Evolutionary conservation across 306 rosid genomes (phyloP), one percentile per base, ranked within the genome.

Genomic region (Pterocarpus macrocarpus): DNA sequence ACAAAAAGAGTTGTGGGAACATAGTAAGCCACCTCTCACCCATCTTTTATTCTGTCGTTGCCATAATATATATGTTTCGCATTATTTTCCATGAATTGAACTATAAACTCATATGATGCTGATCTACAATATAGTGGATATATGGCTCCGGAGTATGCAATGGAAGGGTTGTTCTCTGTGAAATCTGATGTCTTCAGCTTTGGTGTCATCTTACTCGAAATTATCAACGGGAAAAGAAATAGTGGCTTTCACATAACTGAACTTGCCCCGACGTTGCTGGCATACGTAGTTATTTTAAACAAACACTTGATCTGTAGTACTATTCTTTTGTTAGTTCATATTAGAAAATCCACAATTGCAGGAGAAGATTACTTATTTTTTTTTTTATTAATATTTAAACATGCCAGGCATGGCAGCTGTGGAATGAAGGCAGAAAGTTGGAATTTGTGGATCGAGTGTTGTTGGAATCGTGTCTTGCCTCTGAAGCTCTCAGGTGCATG

Each of bases 141-240:
- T 58, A 90, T 90, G 87, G 84, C 94, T 58, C 92, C 92, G 1
- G 89, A 88, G 1, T 88, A 88, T 43, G 94, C 91, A 70, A 90
- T 90, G 90, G 86, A 84, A 16, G 92, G 92, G 11, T 11, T 85
- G 14, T 91, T 89, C 72, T 87, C 90, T 0, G 72, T 82, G 4
- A 91, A 91, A 70, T 91, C 92, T 0, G 91, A 91, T 80, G 88
- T 85, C 2, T 91, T 85, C 85, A 89, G 91, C 73, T 91, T 91
- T n/a, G 90, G 95, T 2, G 86, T 91, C 13, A 71, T 91, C 43
- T 56, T 89, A 65, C 90, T 87, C 33, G 92, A 91, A 83, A 85
- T 87, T 49, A 78, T 91, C 10, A 80, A 81, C 1, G 89, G 95
- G 5, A 91, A 85, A 55, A 87, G 71, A 71, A 91, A 82, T 4